Conservation (phyloP, 345 rosid species). For the Cochlearia excelsa region DNA sequence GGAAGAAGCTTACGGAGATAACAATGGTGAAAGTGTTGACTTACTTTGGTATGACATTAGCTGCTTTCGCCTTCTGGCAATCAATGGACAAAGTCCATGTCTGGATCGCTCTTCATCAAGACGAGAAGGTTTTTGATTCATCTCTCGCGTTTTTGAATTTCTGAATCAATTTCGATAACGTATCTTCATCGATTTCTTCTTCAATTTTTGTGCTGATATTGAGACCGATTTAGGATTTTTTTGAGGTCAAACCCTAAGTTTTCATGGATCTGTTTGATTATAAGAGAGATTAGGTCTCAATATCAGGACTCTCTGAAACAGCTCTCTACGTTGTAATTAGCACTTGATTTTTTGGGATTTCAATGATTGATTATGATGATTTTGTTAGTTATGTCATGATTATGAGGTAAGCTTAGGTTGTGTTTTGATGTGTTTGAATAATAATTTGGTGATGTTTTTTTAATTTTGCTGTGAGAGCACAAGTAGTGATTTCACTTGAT, state of each 20-base stretch:
- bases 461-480: neutral
- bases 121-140: conserved; percentile 47
- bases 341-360: too few species aligned
- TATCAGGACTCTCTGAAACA: too few species aligned
- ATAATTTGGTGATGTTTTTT: too few species aligned
- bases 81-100: conserved; percentile 89
- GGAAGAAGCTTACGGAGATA: conserved; percentile 7
- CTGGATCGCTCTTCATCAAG: conserved; percentile 85
- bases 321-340: too few species aligned
- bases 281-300: too few species aligned
- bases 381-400: too few species aligned
- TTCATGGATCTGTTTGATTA: neutral
- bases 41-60: conserved; percentile 68
- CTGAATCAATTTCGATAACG: too few species aligned
- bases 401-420: too few species aligned
- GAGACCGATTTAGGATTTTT: neutral
- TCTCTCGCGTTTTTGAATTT: neutral
- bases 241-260: conserved; percentile 38
- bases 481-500: neutral
- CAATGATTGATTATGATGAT: too few species aligned
- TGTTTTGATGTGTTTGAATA: too few species aligned
- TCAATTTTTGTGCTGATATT: too few species aligned
- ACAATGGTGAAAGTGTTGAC: conserved; percentile 68
- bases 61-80: conserved; percentile 84
- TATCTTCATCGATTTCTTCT: too few species aligned